Conservation (phyloP, 169 alveolate species). For the Cryptosporidium parvum region DNA sequence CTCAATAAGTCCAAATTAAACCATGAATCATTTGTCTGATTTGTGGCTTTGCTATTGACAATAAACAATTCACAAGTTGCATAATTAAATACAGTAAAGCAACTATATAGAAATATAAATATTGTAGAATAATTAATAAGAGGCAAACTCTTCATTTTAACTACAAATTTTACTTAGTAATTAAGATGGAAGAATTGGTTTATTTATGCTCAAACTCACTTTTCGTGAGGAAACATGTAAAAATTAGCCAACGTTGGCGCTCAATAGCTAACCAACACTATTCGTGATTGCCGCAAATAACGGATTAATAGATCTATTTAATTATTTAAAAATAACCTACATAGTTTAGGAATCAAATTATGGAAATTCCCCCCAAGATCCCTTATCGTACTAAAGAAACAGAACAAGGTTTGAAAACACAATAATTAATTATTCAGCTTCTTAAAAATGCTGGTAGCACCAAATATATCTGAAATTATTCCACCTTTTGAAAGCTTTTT, state of each 20-base stretch:
- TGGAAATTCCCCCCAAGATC: background rate
- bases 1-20: conserved; percentile 23
- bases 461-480: conserved; percentile 50
- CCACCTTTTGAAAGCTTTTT: conserved; percentile 16
- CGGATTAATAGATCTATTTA: background rate
- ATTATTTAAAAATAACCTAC: background rate
- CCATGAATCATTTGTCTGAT: conserved; percentile 45
- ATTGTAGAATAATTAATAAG: background rate
- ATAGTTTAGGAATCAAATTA: background rate
- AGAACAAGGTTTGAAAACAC: background rate
- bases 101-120: background rate
- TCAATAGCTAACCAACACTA: background rate
- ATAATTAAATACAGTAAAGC: background rate
- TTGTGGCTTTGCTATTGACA: background rate
- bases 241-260: background rate
- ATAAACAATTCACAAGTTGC: conserved; percentile 12
- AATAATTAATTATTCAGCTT: background rate
- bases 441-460: conserved; percentile 28
- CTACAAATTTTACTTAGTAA: background rate
- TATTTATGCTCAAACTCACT: background rate
- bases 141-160: conserved; percentile 9
- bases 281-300: background rate
- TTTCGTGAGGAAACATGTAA: conserved; percentile 42
- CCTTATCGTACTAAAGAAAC: background rate
- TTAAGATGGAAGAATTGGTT: background rate